Evolutionary conservation across 2,329 filamentous ascomycete genomes (phyloP), one percentile per base, ranked within the genome.

Genomic region (Thielaviopsis populi): DNA sequence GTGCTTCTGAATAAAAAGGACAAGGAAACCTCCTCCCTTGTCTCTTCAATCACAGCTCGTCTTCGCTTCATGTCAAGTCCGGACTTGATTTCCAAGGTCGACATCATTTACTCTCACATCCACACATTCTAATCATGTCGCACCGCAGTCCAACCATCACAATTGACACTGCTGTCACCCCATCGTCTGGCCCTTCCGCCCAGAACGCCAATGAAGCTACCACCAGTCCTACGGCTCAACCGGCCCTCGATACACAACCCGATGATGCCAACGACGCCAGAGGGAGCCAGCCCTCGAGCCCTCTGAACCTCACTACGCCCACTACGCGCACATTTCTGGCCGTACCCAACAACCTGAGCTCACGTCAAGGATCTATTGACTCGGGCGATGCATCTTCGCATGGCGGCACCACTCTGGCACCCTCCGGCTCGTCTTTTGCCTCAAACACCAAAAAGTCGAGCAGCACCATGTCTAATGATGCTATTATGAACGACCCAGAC

Each of bases 291-390:
- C 86, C 86, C 1, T 85, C 82, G 13, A 89, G 86, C 68, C 85
- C 86, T 8, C 85, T 88, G 72, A 89, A 89, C 75, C 79, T 89
- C 60, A 87, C 84, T 33, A 83, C 76, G 67, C 80, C 80, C n/a
- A 22, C 42, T 19, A 24, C 42, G 17, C 73, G 77, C 19, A 77
- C 78, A 63, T 87, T 87, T 68, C 76, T 90, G 58, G 78, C 84
- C 0, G 87, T 90, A 1, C 87, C 87, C 0, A 79, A 77, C n/a
- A 77, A 76, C 59, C 71, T 77, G 61, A 77, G 84, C 61, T 84
- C 84, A 42, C 77, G 86, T 66, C 85, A 87, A 64, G 85, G 85
- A 69, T 89, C 86, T 0, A 75, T 89, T 59, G 86, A 88, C 69
- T 87, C 85, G 10, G 80, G 83, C 37, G 84, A 86, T 66, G 80